A percentile compares a stretch with the other conserved stretches of the same genome.
phyloP scores from a whole-genome alignment of 345 rosid species.

The Corymbia maculata region DNA sequence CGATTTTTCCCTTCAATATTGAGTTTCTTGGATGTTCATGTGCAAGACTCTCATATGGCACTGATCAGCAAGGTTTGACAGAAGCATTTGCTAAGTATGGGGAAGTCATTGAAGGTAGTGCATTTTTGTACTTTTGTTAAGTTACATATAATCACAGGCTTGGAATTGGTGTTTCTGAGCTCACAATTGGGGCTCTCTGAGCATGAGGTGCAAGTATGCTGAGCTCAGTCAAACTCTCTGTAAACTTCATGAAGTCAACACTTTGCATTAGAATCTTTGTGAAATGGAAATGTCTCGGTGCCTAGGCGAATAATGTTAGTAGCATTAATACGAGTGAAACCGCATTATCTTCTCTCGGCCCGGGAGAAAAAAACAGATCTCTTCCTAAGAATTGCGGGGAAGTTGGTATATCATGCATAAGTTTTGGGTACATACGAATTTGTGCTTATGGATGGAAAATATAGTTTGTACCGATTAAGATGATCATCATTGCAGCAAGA shows the following conservation, averaged over 20 bases:
- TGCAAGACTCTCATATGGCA: conserved; percentile 64
- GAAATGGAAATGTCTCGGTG: neutral
- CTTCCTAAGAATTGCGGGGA: neutral
- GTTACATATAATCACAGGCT: neutral
- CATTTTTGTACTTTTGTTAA: neutral
- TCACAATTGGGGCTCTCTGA: neutral
- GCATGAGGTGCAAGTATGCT: neutral
- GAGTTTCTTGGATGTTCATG: neutral
- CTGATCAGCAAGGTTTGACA: conserved; percentile 53
- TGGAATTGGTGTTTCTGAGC: neutral
- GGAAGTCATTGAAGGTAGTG: conserved; percentile 63
- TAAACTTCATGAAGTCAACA: neutral
- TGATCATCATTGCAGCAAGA: conserved; percentile 41
- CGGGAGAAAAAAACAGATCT: neutral
- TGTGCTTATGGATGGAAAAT: neutral
- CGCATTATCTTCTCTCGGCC: neutral
- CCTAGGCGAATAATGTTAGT: neutral
- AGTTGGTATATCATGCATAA: neutral
- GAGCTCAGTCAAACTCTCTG: neutral
- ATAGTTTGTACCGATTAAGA: neutral
- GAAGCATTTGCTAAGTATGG: conserved; percentile 82
- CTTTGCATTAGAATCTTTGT: neutral
- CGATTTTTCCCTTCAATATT: neutral
- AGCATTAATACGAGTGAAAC: neutral
- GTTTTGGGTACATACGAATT: neutral